Evolutionary conservation across 164 flowering plant species (phyloP).

Genomic region (Sedum album): DNA sequence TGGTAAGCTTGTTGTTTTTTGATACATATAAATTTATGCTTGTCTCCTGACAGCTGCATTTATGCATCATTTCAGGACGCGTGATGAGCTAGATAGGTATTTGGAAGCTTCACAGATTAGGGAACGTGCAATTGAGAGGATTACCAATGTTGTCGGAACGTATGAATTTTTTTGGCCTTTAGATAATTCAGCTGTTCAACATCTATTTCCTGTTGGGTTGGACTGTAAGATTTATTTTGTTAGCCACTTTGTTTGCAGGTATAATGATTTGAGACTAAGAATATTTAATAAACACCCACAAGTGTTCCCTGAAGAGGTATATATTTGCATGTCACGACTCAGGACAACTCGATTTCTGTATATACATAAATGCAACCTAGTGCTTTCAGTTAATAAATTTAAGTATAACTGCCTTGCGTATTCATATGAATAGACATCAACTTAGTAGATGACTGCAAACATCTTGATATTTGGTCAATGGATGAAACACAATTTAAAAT

Average conservation of each 20-base stretch:
- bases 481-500: no score
- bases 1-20: conserved; percentile 36
- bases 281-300: conserved; percentile 81
- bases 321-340: neutral
- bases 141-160: conserved; percentile 86
- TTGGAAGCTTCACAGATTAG: conserved; percentile 87
- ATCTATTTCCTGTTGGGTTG: neutral
- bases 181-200: neutral
- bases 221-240: conserved; percentile 1
- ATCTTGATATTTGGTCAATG: no score
- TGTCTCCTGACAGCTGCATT: conserved; percentile 41
- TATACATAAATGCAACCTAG: neutral
- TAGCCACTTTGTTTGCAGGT: conserved; percentile 38
- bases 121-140: conserved; percentile 83
- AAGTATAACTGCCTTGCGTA: neutral
- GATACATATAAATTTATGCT: conserved; percentile 21
- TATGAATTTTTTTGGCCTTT: conserved; percentile 24
- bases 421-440: no score
- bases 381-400: neutral
- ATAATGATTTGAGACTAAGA: conserved; percentile 69
- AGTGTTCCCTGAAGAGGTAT: conserved; percentile 88
- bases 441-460: neutral
- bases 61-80: conserved; percentile 77
- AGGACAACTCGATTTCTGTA: no score
- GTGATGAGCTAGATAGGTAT: conserved; percentile 73